These are phyloP conservation scores for Dioszegia crocea DNA, from an alignment of 768 basidiomycete genomes.

Conservation along the genomic window DNA sequence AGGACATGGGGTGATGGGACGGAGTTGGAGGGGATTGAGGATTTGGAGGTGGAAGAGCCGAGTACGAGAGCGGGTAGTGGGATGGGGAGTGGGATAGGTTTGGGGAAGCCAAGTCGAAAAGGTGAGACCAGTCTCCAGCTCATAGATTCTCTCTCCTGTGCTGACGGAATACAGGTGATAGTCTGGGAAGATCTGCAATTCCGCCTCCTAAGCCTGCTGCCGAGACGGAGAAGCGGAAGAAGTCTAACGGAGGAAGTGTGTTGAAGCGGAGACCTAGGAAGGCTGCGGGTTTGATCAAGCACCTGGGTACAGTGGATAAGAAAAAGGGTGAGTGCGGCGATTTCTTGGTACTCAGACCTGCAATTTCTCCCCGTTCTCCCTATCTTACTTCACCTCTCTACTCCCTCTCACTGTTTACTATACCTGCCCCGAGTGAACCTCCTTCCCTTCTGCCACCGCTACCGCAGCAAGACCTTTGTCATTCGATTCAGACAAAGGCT, in stretches of 20 bases:
- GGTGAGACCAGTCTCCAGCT: constrained; percentile 6
- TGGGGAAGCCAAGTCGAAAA: constrained; percentile 12
- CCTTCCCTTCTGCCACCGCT: no score
- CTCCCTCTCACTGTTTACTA: neutral
- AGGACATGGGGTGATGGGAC: constrained; percentile 59
- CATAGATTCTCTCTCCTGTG: neutral
- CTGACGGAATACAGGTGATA: constrained; percentile 1
- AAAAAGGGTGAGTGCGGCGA: constrained; percentile 44
- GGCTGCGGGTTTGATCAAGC: constrained; percentile 38
- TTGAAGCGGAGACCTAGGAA: constrained; percentile 13
- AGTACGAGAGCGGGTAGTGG: constrained; percentile 48
- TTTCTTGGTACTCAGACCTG: neutral
- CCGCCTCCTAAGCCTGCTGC: neutral
- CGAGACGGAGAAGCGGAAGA: constrained; percentile 23
- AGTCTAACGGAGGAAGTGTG: constrained; percentile 16
- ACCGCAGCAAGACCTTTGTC: no score
- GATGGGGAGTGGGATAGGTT: constrained; percentile 3
- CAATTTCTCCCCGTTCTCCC: neutral
- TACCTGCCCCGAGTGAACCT: no score
- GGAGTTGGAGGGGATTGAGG: constrained; percentile 81
- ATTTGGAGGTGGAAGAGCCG: constrained; percentile 82
- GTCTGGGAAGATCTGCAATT: neutral
- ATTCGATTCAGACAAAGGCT: no score
- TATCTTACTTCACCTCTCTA: neutral
- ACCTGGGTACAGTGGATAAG: constrained; percentile 44